Percentiles rank a stretch among this genome's conserved stretches.
Evolutionary conservation across 1,139 yeast species (phyloP).

Genomic region (Taphrina flavorubra): DNA sequence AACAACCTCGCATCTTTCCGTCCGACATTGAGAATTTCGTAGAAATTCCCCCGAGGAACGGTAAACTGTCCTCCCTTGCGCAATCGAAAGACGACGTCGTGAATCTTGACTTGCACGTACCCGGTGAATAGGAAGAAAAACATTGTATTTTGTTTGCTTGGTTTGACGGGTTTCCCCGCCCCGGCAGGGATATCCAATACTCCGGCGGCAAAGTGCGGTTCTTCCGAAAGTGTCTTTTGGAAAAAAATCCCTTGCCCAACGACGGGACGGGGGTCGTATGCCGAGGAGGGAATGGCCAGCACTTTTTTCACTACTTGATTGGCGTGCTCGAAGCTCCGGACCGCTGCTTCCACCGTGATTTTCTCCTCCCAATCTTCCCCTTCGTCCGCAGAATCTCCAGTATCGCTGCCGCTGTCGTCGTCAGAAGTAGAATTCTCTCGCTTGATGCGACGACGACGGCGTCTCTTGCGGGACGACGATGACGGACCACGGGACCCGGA

Average conservation of each 20-base stretch:
- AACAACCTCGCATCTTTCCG: constrained; percentile 65
- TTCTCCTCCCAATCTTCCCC: constrained; percentile 30
- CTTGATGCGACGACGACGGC: constrained; percentile 41
- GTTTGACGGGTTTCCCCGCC: constrained; percentile 65
- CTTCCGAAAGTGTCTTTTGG: constrained; percentile 70
- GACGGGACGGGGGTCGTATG: constrained; percentile 34
- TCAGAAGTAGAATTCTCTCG: constrained; percentile 47
- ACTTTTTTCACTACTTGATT: constrained; percentile 23
- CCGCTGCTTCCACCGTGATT: constrained; percentile 37
- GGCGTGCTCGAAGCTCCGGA: constrained; percentile 34
- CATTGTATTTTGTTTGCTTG: constrained; percentile 71
- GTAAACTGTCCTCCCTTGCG: constrained; percentile 79
- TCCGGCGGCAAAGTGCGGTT: constrained; percentile 76
- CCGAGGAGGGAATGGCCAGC: constrained; percentile 33
- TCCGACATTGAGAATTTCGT: constrained; percentile 53
- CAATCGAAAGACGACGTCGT: constrained; percentile 65
- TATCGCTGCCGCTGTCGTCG: constrained; percentile 41
- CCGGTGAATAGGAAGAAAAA: constrained; percentile 80
- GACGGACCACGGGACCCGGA: constrained; percentile 44
- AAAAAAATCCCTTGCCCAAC: constrained; percentile 52
- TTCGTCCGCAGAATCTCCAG: constrained; percentile 45
- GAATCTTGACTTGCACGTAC: constrained; percentile 67
- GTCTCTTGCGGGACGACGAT: not conserved
- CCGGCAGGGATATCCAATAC: constrained; percentile 66
- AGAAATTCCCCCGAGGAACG: constrained; percentile 64